Evolutionary conservation across 352 stramenopile genomes (phyloP).

Genomic region (Elongisporangium undulatum): DNA sequence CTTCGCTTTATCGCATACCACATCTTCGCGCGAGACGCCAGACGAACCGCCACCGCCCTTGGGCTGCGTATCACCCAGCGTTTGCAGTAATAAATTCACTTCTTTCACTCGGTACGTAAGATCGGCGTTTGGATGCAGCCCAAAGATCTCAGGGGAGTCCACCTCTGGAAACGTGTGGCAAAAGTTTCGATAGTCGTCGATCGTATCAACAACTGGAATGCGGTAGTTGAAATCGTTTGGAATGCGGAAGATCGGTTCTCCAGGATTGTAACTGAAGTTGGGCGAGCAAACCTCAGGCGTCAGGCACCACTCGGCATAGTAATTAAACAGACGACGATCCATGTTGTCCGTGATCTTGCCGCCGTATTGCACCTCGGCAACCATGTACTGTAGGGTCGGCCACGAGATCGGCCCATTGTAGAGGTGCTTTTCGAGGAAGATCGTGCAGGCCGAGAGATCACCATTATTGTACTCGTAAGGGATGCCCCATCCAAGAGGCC

Average conservation of each 20-base stretch:
- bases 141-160: slow-evolving; percentile 98
- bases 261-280: slow-evolving; percentile 95
- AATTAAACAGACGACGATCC: slow-evolving; percentile 97
- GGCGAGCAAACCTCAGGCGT: slow-evolving; percentile 77
- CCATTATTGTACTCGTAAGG: slow-evolving; percentile 99
- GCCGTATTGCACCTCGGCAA: slow-evolving; percentile 97
- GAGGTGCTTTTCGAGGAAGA: slow-evolving; percentile 98
- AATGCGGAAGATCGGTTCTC: slow-evolving; percentile 93
- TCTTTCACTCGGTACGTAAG: slow-evolving; percentile 98
- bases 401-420: slow-evolving; percentile 98
- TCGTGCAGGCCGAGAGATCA: slow-evolving; percentile 96
- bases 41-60: slow-evolving; percentile 89
- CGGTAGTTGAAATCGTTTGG: slow-evolving; percentile 97
- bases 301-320: slow-evolving; percentile 97
- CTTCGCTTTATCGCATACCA: slow-evolving; percentile 94
- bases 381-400: slow-evolving; percentile 99
- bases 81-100: slow-evolving; percentile 92
- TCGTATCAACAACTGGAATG: slow-evolving; percentile 90
- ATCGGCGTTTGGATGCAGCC: slow-evolving; percentile 97
- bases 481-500: slow-evolving; percentile 96
- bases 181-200: slow-evolving; percentile 95
- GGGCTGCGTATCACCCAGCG: slow-evolving; percentile 95
- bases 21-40: slow-evolving; percentile 92
- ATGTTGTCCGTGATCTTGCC: slow-evolving; percentile 99
- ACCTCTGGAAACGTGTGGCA: slow-evolving; percentile 95